These are phyloP conservation scores for Ambrosia trifida DNA, from an alignment of 129 eudicot genomes.

Conservation along the genomic window DNA sequence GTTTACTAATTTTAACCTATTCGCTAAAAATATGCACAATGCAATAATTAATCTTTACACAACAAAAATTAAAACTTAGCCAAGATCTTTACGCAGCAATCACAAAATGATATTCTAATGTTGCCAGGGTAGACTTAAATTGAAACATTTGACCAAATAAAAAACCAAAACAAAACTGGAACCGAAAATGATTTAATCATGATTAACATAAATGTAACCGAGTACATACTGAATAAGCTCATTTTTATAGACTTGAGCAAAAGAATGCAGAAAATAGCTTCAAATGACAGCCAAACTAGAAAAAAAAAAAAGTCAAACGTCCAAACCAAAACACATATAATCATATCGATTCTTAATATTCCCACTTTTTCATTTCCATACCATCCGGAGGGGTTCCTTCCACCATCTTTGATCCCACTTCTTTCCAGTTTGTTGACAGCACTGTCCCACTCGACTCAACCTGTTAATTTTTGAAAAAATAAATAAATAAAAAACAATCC, in stretches of 20 bases:
- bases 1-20: too few relatives aligned
- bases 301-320: background rate
- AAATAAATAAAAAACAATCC: background rate
- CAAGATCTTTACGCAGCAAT: too few relatives aligned
- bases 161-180: too few relatives aligned
- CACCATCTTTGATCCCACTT: conserved; percentile 82
- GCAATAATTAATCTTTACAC: too few relatives aligned
- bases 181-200: too few relatives aligned
- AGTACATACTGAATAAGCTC: conserved; percentile 5
- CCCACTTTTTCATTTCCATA: conserved; percentile 95
- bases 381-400: conserved; percentile 95
- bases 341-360: conserved; percentile 31
- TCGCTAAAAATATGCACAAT: too few relatives aligned
- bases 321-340: conserved; percentile 9
- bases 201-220: background rate
- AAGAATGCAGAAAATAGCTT: conserved; percentile 31
- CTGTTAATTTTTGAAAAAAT: conserved; percentile 43
- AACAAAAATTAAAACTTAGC: too few relatives aligned
- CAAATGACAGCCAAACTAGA: conserved; percentile 30
- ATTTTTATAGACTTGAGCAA: background rate
- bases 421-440: conserved; percentile 96
- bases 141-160: too few relatives aligned
- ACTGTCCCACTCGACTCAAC: conserved; percentile 94
- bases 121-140: too few relatives aligned
- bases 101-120: too few relatives aligned